A percentile compares a stretch with the other conserved stretches of the same genome.
Conservation (phyloP, 768 basidiomycete genomes). For the Trametes cubensis region DNA sequence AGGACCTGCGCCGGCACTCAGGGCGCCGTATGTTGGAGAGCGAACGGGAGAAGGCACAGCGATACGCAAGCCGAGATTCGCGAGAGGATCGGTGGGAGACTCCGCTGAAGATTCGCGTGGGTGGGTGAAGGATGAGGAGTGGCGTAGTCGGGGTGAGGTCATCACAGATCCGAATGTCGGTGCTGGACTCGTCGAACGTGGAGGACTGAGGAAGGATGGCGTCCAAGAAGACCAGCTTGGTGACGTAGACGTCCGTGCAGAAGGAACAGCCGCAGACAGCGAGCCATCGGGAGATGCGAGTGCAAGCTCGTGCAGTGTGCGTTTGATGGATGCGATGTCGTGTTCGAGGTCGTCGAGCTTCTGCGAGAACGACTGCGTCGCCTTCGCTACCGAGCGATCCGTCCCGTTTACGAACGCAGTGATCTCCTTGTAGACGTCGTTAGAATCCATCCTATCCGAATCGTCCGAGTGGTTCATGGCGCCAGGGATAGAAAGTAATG, state of each 20-base stretch:
- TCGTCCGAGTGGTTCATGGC: conserved; percentile 37
- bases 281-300: conserved; percentile 19
- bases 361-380: conserved; percentile 48
- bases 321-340: conserved; percentile 73
- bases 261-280: conserved; percentile 8
- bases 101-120: conserved; percentile 26
- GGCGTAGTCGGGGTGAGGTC: conserved; percentile 63
- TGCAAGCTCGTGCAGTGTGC: conserved; percentile 51
- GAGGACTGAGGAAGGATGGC: conserved; percentile 49
- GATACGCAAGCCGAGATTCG: conserved; percentile 53
- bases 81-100: conserved; percentile 42
- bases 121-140: conserved; percentile 44
- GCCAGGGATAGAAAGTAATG: conserved; percentile 62
- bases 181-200: conserved; percentile 47
- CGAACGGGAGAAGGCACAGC: conserved; percentile 50
- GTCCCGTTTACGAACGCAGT: conserved; percentile 57
- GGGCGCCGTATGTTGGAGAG: conserved; percentile 6
- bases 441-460: conserved; percentile 29
- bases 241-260: conserved; percentile 19
- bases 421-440: conserved; percentile 54
- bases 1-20: neutral
- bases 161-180: conserved; percentile 76
- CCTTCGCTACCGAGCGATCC: conserved; percentile 49
- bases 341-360: conserved; percentile 77
- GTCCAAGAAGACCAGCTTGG: conserved; percentile 55